Evolutionary conservation across 164 flowering plant genomes (phyloP).

Genomic region (Umbilicus rupestris): DNA sequence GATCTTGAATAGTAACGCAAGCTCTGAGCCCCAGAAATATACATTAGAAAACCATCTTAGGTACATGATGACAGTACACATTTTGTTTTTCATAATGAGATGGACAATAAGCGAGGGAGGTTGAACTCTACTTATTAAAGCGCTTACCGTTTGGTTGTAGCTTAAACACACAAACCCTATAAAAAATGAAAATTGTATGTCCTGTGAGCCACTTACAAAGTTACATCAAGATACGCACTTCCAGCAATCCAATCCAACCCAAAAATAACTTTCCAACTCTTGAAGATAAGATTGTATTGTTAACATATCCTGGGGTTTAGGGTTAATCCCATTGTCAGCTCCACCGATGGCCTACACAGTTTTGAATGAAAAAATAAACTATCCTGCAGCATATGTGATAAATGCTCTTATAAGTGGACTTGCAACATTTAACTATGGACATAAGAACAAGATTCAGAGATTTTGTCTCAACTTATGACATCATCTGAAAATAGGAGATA

Average conservation of each 20-base stretch:
- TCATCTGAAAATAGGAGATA: too few species aligned
- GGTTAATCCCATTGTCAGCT: slow-evolving; percentile 83
- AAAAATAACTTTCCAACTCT: slow-evolving; percentile 75
- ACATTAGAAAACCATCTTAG: neutral
- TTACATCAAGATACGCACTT: slow-evolving; percentile 70
- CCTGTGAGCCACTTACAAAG: too few species aligned
- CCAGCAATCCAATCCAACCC: slow-evolving; percentile 90
- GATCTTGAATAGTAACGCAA: slow-evolving; percentile 59
- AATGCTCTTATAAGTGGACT: neutral
- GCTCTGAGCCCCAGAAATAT: slow-evolving; percentile 26
- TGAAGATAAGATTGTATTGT: slow-evolving; percentile 67
- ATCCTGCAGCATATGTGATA: neutral
- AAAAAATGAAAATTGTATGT: too few species aligned
- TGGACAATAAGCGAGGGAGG: too few species aligned
- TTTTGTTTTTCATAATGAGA: too few species aligned
- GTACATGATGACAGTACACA: too few species aligned
- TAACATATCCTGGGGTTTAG: slow-evolving; percentile 82
- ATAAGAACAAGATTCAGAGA: neutral
- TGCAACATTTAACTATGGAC: neutral
- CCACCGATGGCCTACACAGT: slow-evolving; percentile 79
- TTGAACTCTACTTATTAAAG: too few species aligned
- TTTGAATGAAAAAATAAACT: neutral
- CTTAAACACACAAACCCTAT: too few species aligned
- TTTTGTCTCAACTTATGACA: too few species aligned
- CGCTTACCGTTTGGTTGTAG: too few species aligned